Percentiles rank a stretch among this genome's conserved stretches.
phyloP scores from a whole-genome alignment of 805 yeast species.

The Hemisphaericaspora nanyangensis region DNA sequence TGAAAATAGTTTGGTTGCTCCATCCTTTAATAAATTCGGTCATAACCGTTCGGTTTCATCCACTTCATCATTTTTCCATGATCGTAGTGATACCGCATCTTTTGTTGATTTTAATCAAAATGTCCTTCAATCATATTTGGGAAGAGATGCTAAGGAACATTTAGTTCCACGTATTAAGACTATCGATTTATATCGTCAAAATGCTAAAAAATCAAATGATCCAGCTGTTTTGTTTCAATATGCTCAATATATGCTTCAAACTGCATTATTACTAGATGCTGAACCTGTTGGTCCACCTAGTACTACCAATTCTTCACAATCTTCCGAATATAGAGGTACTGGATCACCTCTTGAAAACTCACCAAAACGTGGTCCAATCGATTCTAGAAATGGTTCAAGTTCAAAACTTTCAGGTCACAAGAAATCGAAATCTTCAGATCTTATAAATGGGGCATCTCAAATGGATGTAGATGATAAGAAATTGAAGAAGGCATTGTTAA shows the following conservation, averaged over 20 bases:
- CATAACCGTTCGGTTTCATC: constrained; percentile 37
- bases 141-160: constrained; percentile 40
- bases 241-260: constrained; percentile 85
- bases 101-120: constrained; percentile 52
- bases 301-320: constrained; percentile 8
- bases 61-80: constrained; percentile 34
- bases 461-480: constrained; percentile 14
- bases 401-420: constrained; percentile 12
- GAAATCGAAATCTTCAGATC: constrained; percentile 19
- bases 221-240: constrained; percentile 85
- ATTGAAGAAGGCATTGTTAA: constrained; percentile 54
- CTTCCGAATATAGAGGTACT: constrained; percentile 6
- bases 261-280: constrained; percentile 62
- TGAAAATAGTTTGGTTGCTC: constrained; percentile 22
- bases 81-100: constrained; percentile 28
- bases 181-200: constrained; percentile 79
- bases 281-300: constrained; percentile 6
- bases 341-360: constrained; percentile 14
- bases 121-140: constrained; percentile 49
- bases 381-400: not conserved
- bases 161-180: constrained; percentile 77
- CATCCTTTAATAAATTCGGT: constrained; percentile 14
- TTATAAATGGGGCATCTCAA: constrained; percentile 10
- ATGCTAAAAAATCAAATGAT: constrained; percentile 80
- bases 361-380: constrained; percentile 12